These are phyloP conservation scores for Eimeria brunetti DNA, from an alignment of 169 alveolate genomes.

Conservation along the genomic window DNA sequence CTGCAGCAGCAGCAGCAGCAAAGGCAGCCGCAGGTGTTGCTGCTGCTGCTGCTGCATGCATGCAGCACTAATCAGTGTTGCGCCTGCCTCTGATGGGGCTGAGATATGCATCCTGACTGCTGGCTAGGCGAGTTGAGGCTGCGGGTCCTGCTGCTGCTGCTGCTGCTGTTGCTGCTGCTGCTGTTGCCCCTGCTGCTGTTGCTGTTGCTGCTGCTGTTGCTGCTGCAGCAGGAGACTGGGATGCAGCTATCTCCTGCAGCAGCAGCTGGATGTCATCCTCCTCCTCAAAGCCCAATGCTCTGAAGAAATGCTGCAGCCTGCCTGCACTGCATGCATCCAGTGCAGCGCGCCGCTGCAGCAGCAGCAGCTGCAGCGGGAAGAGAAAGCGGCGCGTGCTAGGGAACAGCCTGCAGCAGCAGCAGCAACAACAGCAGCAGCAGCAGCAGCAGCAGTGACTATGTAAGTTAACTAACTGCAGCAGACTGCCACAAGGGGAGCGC, in stretches of 20 bases:
- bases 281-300: conserved; percentile 30
- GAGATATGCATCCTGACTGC: no score
- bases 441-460: neutral
- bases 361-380: conserved; percentile 52
- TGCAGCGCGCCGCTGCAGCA: conserved; percentile 29
- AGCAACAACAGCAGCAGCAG: conserved; percentile 23
- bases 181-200: neutral
- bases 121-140: no score
- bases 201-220: neutral
- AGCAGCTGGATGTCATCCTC: conserved; percentile 28
- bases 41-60: neutral
- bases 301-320: conserved; percentile 31
- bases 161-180: neutral
- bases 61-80: no score
- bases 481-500: neutral
- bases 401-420: conserved; percentile 48
- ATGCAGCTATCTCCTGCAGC: conserved; percentile 2
- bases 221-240: neutral
- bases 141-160: no score
- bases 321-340: conserved; percentile 25
- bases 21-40: no score
- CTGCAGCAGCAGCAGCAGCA: no score
- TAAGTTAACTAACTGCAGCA: neutral
- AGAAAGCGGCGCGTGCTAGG: conserved; percentile 15
- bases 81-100: no score